Evolutionary conservation across 2,329 filamentous ascomycete species (phyloP).

Genomic region (Phialophora tarda): DNA sequence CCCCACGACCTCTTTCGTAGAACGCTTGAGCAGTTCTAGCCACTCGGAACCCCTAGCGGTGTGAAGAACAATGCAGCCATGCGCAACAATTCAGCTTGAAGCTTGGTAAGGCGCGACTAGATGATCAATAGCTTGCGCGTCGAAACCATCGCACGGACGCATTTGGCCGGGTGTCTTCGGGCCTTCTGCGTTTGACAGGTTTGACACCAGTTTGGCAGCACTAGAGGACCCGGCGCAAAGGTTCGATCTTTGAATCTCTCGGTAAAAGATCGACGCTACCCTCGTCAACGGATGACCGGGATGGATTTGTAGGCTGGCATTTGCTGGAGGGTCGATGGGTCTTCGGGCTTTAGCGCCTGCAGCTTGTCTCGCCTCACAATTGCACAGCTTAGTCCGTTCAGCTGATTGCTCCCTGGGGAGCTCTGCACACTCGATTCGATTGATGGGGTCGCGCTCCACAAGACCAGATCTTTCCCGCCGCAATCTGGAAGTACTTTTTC

Average conservation of each 20-base stretch:
- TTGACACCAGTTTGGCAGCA: background rate
- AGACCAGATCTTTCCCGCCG: background rate
- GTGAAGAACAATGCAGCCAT: background rate
- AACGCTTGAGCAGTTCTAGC: background rate
- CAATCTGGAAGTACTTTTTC: background rate
- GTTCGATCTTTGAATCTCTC: constrained; percentile 18
- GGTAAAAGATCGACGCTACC: constrained; percentile 21
- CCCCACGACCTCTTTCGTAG: background rate
- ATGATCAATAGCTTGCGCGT: background rate
- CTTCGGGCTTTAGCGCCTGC: constrained; percentile 5
- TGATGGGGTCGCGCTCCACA: background rate
- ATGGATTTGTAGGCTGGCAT: constrained; percentile 1
- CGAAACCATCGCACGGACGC: background rate
- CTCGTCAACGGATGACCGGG: constrained; percentile 7
- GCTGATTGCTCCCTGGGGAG: background rate
- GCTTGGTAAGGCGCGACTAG: background rate
- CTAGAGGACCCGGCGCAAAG: constrained; percentile 1
- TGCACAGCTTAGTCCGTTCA: background rate
- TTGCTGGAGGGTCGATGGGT: background rate
- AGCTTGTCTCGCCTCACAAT: constrained; percentile 13
- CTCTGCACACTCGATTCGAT: background rate
- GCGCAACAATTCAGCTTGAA: constrained; percentile 1
- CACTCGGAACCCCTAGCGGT: background rate
- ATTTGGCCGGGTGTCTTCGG: background rate
- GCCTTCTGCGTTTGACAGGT: background rate